Conservation (phyloP, 2,329 filamentous ascomycete species). For the Cladobotryum mycophilum region DNA sequence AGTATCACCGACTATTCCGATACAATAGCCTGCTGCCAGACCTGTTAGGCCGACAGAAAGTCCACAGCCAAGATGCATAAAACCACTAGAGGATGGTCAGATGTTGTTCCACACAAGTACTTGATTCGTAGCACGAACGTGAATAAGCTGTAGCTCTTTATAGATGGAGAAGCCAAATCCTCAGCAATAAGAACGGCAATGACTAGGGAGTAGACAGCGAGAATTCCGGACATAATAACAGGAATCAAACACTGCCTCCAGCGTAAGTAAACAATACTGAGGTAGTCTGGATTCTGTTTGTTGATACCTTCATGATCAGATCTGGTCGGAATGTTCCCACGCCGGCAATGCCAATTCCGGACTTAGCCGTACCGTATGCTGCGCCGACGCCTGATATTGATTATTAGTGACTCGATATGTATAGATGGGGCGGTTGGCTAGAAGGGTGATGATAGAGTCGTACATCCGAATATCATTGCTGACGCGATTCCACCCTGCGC, state of each 20-base stretch:
- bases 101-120: background rate
- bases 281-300: background rate
- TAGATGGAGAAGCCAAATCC: slow-evolving; percentile 68
- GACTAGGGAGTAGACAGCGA: slow-evolving; percentile 95
- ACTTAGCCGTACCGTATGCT: slow-evolving; percentile 82
- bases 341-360: slow-evolving; percentile 80
- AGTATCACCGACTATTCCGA: slow-evolving; percentile 90
- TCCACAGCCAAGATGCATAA: slow-evolving; percentile 89
- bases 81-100: slow-evolving; percentile 52
- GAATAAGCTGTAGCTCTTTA: slow-evolving; percentile 73
- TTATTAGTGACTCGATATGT: slow-evolving; percentile 10
- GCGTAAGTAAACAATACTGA: slow-evolving; percentile 11
- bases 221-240: slow-evolving; percentile 98
- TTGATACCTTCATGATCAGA: slow-evolving; percentile 77
- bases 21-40: slow-evolving; percentile 90
- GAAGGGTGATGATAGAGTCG: slow-evolving; percentile 24
- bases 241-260: slow-evolving; percentile 67
- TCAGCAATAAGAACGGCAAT: slow-evolving; percentile 93
- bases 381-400: slow-evolving; percentile 54
- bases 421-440: slow-evolving; percentile 8
- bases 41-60: slow-evolving; percentile 88
- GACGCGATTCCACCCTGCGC: slow-evolving; percentile 67
- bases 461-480: slow-evolving; percentile 82
- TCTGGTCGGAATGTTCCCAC: slow-evolving; percentile 80
- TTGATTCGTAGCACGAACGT: slow-evolving; percentile 46